Conservation (phyloP, 1,284 basidiomycete genomes). For the Schizophyllum commune region DNA sequence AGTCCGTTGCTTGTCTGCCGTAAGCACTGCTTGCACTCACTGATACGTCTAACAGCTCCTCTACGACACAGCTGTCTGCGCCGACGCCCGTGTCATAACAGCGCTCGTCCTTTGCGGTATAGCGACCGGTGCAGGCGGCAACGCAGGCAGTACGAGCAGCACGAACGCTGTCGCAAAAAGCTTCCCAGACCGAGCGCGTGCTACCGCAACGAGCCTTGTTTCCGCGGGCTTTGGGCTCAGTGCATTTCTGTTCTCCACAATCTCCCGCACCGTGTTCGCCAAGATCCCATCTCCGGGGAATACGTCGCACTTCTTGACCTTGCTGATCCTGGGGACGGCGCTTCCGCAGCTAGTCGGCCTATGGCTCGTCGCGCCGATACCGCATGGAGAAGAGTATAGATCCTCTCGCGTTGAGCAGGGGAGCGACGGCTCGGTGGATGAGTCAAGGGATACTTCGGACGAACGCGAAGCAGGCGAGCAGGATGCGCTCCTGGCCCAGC, state of each 20-base stretch:
- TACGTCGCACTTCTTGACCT: constrained; percentile 58
- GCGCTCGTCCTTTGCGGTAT: constrained; percentile 18
- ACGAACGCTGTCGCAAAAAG: constrained; percentile 64
- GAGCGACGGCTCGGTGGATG: too few relatives aligned
- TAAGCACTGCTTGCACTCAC: too few relatives aligned
- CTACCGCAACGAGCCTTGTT: constrained; percentile 65
- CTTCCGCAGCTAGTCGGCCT: constrained; percentile 27
- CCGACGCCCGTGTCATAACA: constrained; percentile 24
- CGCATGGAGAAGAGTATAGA: too few relatives aligned
- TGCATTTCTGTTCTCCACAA: constrained; percentile 70
- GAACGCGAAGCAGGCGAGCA: too few relatives aligned
- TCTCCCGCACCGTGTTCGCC: constrained; percentile 59
- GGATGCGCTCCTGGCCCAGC: too few relatives aligned
- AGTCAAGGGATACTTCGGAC: too few relatives aligned
- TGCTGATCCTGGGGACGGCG: constrained; percentile 67
- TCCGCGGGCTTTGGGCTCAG: constrained; percentile 80
- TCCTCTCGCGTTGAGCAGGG: too few relatives aligned
- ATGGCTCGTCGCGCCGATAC: too few relatives aligned
- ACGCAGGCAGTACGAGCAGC: constrained; percentile 44
- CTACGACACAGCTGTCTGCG: constrained; percentile 34
- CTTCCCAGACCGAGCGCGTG: constrained; percentile 50
- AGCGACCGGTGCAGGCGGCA: constrained; percentile 57
- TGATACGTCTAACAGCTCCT: too few relatives aligned
- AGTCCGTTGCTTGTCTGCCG: too few relatives aligned
- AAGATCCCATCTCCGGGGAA: too few relatives aligned